phyloP scores from a whole-genome alignment of 2,329 filamentous ascomycete genomes.

The Exophiala aquamarina region DNA sequence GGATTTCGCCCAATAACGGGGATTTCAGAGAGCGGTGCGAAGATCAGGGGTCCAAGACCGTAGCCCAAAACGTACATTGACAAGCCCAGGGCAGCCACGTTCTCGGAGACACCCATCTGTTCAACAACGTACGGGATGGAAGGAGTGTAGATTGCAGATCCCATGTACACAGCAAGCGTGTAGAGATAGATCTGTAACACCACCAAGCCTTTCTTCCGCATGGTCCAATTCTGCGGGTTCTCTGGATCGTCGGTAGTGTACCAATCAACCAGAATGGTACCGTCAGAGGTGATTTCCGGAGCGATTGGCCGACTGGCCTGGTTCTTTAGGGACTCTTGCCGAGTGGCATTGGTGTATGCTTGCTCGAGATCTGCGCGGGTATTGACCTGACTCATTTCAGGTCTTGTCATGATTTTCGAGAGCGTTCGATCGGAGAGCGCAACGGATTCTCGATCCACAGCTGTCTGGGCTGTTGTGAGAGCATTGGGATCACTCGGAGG shows the following conservation, averaged over 20 bases:
- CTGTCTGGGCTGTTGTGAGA: constrained; percentile 17
- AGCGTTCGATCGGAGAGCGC: constrained; percentile 12
- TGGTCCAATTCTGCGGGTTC: constrained; percentile 32
- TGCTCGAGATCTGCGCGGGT: constrained; percentile 22
- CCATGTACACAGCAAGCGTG: constrained; percentile 29
- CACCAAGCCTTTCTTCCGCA: constrained; percentile 24
- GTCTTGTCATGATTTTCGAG: constrained; percentile 23
- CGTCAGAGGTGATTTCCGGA: constrained; percentile 22
- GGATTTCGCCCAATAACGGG: constrained; percentile 66
- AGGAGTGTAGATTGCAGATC: constrained; percentile 27
- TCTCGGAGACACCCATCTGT: constrained; percentile 20
- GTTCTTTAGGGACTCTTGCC: constrained; percentile 21
- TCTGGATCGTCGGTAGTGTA: constrained; percentile 29
- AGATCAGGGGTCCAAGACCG: constrained; percentile 36
- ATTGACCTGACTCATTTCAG: constrained; percentile 17
- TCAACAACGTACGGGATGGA: constrained; percentile 23
- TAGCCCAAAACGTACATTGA: constrained; percentile 30
- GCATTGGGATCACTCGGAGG: constrained; percentile 5
- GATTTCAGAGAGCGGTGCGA: constrained; percentile 66
- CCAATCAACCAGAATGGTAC: constrained; percentile 26
- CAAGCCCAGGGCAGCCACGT: constrained; percentile 24
- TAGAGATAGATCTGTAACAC: constrained; percentile 30
- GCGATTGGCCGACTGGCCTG: constrained; percentile 22
- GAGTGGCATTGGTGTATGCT: constrained; percentile 24
- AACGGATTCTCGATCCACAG: constrained; percentile 18